These are phyloP conservation scores for Vitis rupestris DNA, from an alignment of 164 flowering plant genomes.

Conservation along the genomic window DNA sequence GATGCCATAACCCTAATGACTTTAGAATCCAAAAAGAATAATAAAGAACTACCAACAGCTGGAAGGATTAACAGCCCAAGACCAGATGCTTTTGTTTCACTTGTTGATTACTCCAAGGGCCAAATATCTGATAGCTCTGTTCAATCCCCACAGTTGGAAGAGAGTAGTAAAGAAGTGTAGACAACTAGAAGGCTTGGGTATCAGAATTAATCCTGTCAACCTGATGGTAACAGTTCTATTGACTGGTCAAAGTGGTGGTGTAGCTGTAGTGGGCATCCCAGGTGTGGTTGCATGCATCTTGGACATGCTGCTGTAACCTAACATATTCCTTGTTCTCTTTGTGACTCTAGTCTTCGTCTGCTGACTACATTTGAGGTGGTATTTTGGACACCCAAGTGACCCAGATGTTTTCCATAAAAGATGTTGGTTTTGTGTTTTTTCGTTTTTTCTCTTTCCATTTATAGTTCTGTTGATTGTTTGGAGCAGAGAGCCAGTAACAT, in stretches of 20 bases:
- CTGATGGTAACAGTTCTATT: background rate
- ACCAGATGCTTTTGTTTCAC: conserved; percentile 1
- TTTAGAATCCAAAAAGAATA: no score
- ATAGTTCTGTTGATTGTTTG: background rate
- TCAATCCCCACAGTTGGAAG: conserved; percentile 3
- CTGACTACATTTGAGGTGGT: conserved; percentile 13
- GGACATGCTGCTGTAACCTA: background rate
- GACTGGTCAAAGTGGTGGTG: conserved; percentile 1
- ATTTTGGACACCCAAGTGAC: background rate
- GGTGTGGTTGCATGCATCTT: background rate
- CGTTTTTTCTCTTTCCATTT: background rate
- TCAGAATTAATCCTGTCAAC: background rate
- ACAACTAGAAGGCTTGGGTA: conserved; percentile 2
- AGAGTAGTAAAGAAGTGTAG: background rate
- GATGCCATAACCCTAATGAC: no score
- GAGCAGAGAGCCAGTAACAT: no score
- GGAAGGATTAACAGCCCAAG: background rate
- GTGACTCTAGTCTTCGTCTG: background rate
- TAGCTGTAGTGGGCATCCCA: background rate
- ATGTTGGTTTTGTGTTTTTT: background rate
- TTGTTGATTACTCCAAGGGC: conserved; percentile 1
- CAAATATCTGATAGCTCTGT: conserved; percentile 5
- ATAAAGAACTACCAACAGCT: no score
- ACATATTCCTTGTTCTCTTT: background rate
- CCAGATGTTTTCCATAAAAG: background rate